Base-by-base conservation (phyloP, 306 rosid genomes). In the Crataegus laevigata region DNA sequence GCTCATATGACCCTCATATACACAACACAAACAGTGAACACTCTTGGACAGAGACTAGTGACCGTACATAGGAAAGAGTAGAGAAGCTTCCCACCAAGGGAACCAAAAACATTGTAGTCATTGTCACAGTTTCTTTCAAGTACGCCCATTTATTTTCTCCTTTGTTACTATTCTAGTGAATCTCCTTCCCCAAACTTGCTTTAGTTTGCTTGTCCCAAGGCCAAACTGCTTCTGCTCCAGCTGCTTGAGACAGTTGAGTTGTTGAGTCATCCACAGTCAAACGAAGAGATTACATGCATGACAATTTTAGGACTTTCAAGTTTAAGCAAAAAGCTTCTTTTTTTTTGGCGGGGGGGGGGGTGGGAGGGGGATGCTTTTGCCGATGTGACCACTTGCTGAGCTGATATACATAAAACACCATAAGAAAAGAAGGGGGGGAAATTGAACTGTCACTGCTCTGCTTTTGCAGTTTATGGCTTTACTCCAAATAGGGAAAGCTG, bases 51-150 rank as follows among this genome's bases (percentile, higher is more conserved):
- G 47, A 65, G 50, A 30, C 52, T 22, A 10, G 6, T 71, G 74
- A 68, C 75, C 25, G 77, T 81, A 87, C 89, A 62, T 86, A 82
- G 86, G 88, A 88, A 86, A 82, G 87, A 79, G 96, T 86, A 86
- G 85, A 86, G 97, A 91, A 91, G 88, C 87, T 91, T 91, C 97
- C 96, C 87, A 87, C 85, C 81, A 75, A 81, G 79, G 77, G 65
- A 82, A 76, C 83, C 89, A 78, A 81, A 66, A 81, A 66, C 85
- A 80, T 77, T 78, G 42, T 85, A 84, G 93, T 85, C 85, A 58
- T 69, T 81, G 57, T 84, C 83, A 69, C 81, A 55, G 69, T 65
- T 51, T 38, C 43, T 25, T 18, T 42, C 47, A 51, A 60, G 76
- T 77, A 38, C 71, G 70, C 14, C 25, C 55, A 11, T 29, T 29